phyloP scores from a whole-genome alignment of 441 rosid genomes.

The Populus hybrid region DNA sequence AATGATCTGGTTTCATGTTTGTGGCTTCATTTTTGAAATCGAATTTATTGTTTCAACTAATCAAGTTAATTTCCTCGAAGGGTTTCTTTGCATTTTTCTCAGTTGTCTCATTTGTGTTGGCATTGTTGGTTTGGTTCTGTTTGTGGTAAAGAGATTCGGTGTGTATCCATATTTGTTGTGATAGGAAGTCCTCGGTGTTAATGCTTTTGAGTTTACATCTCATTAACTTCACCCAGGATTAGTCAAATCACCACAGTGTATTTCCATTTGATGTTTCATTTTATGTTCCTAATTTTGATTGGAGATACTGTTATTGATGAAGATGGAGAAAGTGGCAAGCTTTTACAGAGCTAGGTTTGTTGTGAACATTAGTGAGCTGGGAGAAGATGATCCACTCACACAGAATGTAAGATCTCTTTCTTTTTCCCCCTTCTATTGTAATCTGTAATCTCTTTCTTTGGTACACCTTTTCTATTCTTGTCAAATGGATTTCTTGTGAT shows the following conservation, averaged over 20 bases:
- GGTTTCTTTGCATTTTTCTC: neutral
- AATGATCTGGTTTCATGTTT: neutral
- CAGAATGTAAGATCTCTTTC: conserved; percentile 44
- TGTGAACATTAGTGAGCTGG: conserved; percentile 53
- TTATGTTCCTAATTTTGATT: conserved; percentile 11
- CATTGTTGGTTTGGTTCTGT: neutral
- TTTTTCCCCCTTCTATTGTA: neutral
- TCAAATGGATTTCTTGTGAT: neutral
- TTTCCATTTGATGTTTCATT: neutral
- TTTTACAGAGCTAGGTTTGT: conserved; percentile 52
- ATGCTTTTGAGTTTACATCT: neutral
- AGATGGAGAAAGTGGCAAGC: conserved; percentile 63
- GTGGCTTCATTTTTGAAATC: neutral
- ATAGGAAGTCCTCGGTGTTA: neutral
- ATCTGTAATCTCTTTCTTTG: neutral
- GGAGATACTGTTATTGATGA: conserved; percentile 27
- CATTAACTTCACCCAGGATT: neutral
- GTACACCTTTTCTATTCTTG: neutral
- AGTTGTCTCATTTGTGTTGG: neutral
- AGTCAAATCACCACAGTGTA: neutral
- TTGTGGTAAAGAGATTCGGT: neutral
- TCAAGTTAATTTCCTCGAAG: neutral
- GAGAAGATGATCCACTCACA: conserved; percentile 58
- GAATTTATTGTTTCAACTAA: neutral
- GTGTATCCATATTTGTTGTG: neutral